phyloP scores from a whole-genome alignment of 2,329 filamentous ascomycete species.

The Pezicula radicicola region DNA sequence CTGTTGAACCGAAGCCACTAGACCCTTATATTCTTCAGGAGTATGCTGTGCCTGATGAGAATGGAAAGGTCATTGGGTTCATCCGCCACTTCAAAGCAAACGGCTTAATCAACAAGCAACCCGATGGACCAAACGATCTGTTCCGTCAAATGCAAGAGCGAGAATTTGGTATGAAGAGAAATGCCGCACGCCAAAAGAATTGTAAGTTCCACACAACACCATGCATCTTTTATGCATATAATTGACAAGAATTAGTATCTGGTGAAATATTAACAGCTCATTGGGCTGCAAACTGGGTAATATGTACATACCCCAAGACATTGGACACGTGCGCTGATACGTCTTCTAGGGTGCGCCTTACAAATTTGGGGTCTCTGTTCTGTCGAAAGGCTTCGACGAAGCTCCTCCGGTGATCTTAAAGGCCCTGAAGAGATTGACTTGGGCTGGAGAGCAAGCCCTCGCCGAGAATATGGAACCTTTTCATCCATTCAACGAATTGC shows the following conservation, averaged over 20 bases:
- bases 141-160: slow-evolving; percentile 46
- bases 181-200: slow-evolving; percentile 31
- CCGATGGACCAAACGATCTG: slow-evolving; percentile 57
- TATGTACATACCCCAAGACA: slow-evolving; percentile 7
- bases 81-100: slow-evolving; percentile 57
- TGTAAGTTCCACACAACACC: slow-evolving; percentile 25
- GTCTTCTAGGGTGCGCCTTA: slow-evolving; percentile 55
- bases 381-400: slow-evolving; percentile 45
- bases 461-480: slow-evolving; percentile 11
- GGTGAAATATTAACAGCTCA: slow-evolving; percentile 47
- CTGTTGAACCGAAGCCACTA: slow-evolving; percentile 9
- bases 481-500: slow-evolving; percentile 58
- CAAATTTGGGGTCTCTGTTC: slow-evolving; percentile 59
- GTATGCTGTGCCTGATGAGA: slow-evolving; percentile 44
- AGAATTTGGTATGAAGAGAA: slow-evolving; percentile 44
- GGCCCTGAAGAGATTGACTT: slow-evolving; percentile 50
- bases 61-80: slow-evolving; percentile 41
- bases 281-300: slow-evolving; percentile 50
- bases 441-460: slow-evolving; percentile 46
- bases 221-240: neutral
- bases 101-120: slow-evolving; percentile 43
- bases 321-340: neutral
- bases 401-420: slow-evolving; percentile 46
- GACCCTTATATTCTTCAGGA: slow-evolving; percentile 28
- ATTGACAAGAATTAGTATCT: slow-evolving; percentile 25